These are phyloP conservation scores for Pelargonium australe DNA, from an alignment of 441 rosid genomes.

Conservation along the genomic window DNA sequence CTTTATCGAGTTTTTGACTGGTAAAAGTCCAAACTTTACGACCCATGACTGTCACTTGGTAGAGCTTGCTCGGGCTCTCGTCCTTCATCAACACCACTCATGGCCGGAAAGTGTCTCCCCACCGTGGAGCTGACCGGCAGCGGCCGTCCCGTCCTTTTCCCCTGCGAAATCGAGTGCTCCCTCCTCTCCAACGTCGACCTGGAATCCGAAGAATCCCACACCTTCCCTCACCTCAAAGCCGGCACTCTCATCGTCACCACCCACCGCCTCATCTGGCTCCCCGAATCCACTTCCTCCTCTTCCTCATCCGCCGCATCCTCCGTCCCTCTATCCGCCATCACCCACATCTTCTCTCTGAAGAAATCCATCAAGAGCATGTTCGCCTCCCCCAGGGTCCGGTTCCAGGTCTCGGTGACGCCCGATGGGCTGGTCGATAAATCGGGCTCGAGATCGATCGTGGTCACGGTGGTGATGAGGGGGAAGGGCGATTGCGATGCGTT, in stretches of 20 bases:
- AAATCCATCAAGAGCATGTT: constrained; percentile 79
- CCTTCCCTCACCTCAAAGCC: constrained; percentile 40
- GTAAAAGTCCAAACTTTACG: too few species aligned
- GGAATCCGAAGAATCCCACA: constrained; percentile 49
- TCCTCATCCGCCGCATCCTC: constrained; percentile 25
- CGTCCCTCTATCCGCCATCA: constrained; percentile 45
- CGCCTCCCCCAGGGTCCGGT: constrained; percentile 77
- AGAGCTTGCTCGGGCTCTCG: too few species aligned
- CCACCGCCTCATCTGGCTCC: constrained; percentile 85
- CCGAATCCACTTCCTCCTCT: constrained; percentile 34
- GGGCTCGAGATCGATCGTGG: constrained; percentile 41
- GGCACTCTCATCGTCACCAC: constrained; percentile 74
- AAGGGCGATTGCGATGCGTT: constrained; percentile 77
- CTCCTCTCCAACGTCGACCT: constrained; percentile 76
- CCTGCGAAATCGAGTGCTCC: constrained; percentile 63
- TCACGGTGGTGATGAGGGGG: constrained; percentile 66
- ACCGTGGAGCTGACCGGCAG: constrained; percentile 37
- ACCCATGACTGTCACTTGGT: too few species aligned
- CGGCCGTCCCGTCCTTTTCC: constrained; percentile 73
- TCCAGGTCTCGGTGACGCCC: constrained; percentile 1
- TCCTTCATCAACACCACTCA: background rate
- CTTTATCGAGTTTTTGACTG: too few species aligned
- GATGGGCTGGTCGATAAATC: constrained; percentile 1
- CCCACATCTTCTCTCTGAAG: constrained; percentile 56
- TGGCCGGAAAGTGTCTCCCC: background rate